Percentiles rank a stretch among this genome's conserved stretches.
phyloP scores from a whole-genome alignment of 345 rosid species.

The Noccaea caerulescens region DNA sequence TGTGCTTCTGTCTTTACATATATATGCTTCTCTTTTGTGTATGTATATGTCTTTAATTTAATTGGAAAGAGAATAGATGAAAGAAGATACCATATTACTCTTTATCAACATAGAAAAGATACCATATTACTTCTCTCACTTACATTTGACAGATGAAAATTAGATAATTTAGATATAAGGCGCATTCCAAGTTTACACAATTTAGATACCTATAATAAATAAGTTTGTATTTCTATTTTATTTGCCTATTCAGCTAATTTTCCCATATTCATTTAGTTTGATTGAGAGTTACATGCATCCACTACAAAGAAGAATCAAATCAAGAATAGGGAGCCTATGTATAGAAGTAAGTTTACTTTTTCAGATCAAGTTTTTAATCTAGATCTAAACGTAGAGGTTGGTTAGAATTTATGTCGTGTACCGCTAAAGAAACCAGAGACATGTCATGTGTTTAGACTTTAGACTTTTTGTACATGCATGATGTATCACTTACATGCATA shows the following conservation, averaged over 20 bases:
- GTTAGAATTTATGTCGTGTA: conserved; percentile 46
- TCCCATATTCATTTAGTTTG: conserved; percentile 14
- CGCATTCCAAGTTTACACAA: too few species aligned
- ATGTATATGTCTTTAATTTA: neutral
- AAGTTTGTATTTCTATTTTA: neutral
- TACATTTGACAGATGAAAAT: conserved; percentile 12
- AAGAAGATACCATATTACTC: conserved; percentile 1
- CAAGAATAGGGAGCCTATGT: conserved; percentile 27
- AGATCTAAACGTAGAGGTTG: conserved; percentile 45
- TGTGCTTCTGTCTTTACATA: conserved; percentile 45
- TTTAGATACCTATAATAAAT: conserved; percentile 4
- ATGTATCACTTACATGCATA: conserved; percentile 33
- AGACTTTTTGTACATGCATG: conserved; percentile 34
- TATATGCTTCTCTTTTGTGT: conserved; percentile 26
- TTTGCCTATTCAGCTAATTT: too few species aligned
- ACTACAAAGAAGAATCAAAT: conserved; percentile 33
- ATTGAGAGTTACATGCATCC: conserved; percentile 31
- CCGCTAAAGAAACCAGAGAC: conserved; percentile 38
- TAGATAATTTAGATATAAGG: too few species aligned
- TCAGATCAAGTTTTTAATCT: conserved; percentile 30
- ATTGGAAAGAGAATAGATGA: conserved; percentile 1
- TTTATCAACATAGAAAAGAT: neutral
- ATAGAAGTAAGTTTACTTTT: conserved; percentile 23
- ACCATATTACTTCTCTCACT: conserved; percentile 15
- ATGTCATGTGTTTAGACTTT: conserved; percentile 40